phyloP scores from a whole-genome alignment of 805 yeast species.

The Sugiyamaella qingdaonensis region DNA sequence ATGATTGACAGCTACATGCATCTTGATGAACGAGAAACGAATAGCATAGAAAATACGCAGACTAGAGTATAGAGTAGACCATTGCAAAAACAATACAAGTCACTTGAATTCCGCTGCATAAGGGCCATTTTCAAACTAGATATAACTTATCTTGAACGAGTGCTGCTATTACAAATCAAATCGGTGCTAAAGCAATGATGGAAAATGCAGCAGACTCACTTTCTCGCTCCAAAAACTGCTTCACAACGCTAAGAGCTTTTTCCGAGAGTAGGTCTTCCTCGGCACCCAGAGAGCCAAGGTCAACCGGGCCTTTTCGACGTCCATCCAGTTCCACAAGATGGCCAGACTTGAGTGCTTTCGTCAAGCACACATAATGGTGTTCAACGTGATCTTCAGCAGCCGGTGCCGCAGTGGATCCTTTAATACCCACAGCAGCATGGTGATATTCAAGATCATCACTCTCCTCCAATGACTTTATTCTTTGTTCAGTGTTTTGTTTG shows the following conservation, averaged over 20 bases:
- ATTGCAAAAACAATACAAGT: background rate
- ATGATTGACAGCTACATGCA: too few relatives aligned
- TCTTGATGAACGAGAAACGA: too few relatives aligned
- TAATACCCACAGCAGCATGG: slow-evolving; percentile 36
- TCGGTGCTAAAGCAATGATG: slow-evolving; percentile 60
- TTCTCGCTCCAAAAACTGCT: slow-evolving; percentile 56
- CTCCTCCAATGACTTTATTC: slow-evolving; percentile 43
- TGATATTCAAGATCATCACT: slow-evolving; percentile 38
- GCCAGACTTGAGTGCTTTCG: slow-evolving; percentile 49
- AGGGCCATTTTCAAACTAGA: background rate
- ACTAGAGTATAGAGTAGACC: background rate
- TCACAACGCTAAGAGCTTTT: slow-evolving; percentile 50
- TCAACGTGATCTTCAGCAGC: slow-evolving; percentile 44
- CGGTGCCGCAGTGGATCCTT: slow-evolving; percentile 39
- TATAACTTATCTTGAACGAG: too few relatives aligned
- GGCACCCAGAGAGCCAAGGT: slow-evolving; percentile 42
- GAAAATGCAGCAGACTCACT: slow-evolving; percentile 50
- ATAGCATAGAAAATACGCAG: background rate
- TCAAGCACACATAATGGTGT: slow-evolving; percentile 74
- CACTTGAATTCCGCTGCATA: background rate
- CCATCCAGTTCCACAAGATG: slow-evolving; percentile 86
- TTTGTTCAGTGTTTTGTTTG: slow-evolving; percentile 30
- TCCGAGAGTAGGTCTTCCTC: slow-evolving; percentile 54
- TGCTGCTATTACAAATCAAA: background rate
- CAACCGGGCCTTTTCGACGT: slow-evolving; percentile 70